Evolutionary conservation across 1,284 basidiomycete species (phyloP), one percentile per base, ranked within the genome.

Genomic region (Jaminaea rosea): DNA sequence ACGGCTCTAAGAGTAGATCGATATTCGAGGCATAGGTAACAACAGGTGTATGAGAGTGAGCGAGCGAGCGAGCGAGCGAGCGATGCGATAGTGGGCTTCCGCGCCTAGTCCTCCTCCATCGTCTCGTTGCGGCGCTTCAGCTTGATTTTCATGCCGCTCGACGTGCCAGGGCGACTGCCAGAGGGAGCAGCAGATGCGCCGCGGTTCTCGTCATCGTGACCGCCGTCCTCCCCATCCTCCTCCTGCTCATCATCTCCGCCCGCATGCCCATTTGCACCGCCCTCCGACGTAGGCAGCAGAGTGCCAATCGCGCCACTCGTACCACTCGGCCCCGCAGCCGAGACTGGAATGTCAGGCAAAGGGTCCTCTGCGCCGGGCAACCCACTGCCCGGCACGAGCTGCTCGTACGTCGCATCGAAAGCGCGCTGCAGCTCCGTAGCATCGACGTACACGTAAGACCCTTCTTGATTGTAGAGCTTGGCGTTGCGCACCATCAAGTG

Each of bases 401-500:
- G 52, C 17, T 63, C 65, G 48, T 63, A 69, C n/a, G 56, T 63
- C 23, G 52, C 51, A 28, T 72, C 65, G 44, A 72, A 72, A 6
- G 63, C 67, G 41, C 58, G 62, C 48, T 71, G 62, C 39, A 73
- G 55, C 59, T 67, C 70, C 26, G 63, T 59, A 0, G 93, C 91
- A 60, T 96, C 90, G 60, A 87, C 80, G 77, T 90, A 94, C 26
- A 97, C 91, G 84, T 88, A 86, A 0, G 87, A 89, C 48, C 75
- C 92, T 88, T 75, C 68, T 44, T 69, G 67, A 47, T 74, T 69
- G 60, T 72, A 73, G 26, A 63, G 69, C 67, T 86, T 82, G 4
- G 93, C 92, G 71, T 98, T 98, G 72, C 82, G 80, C 75, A 93
- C 93, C 85, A 97, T 90, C 47, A 90, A 80, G 57, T 77, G 73